These are phyloP conservation scores for Phytopythium sindhum DNA, from an alignment of 352 stramenopile genomes.

Conservation along the genomic window DNA sequence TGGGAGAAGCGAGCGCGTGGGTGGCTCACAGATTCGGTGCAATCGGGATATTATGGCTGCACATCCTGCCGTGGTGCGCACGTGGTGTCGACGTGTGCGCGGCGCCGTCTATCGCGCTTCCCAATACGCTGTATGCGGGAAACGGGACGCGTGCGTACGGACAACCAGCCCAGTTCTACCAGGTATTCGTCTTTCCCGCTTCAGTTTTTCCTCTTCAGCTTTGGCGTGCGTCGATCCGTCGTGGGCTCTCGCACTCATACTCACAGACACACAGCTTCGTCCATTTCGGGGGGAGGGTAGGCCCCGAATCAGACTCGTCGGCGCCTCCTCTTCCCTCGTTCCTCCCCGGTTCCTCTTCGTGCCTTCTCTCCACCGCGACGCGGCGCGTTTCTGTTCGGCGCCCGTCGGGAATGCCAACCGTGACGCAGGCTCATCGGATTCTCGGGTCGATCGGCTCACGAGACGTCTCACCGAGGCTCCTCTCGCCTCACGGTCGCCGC, in stretches of 20 bases:
- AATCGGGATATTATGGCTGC: no score
- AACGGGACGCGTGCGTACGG: not conserved
- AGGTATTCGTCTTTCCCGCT: not conserved
- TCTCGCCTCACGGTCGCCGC: not conserved
- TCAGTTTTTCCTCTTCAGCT: not conserved
- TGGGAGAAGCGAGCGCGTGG: no score
- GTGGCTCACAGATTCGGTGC: no score
- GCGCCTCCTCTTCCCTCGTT: not conserved
- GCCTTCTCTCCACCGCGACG: not conserved
- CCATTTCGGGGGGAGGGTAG: not conserved
- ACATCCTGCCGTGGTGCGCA: no score
- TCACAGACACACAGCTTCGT: no score
- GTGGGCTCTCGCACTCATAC: not conserved
- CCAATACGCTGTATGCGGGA: not conserved
- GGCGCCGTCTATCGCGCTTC: not conserved
- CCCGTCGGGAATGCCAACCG: not conserved
- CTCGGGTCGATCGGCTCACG: not conserved
- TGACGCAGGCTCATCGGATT: constrained; percentile 6
- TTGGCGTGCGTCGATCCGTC: not conserved
- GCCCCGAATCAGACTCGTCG: not conserved
- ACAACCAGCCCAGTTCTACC: not conserved
- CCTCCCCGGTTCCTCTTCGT: not conserved
- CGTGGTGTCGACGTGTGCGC: not conserved
- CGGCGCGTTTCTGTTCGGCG: constrained; percentile 3
- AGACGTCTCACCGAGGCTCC: not conserved